Base-by-base conservation (phyloP, 2,329 filamentous ascomycete species). In the Colletotrichum ledebouriae region DNA sequence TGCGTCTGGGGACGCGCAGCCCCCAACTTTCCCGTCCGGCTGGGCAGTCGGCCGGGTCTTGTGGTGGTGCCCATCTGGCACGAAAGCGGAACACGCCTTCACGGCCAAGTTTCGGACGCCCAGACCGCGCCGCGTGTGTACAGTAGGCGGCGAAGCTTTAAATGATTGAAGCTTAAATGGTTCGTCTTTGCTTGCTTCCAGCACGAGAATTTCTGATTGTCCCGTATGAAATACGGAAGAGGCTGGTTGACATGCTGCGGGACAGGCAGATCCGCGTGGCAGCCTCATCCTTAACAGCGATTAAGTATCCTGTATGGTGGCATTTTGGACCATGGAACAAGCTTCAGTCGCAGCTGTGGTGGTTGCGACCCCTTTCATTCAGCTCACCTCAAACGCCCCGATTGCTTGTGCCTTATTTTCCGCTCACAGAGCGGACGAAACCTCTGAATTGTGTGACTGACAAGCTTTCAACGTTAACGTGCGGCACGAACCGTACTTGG, bases 31-130 rank as follows among this genome's bases (percentile, higher is more conserved):
- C 20, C 15, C 13, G 20, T 17, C 6, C 58, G 58, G 58, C 13
- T 41, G 29, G 10, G 20, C 17, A 15, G 10, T 20, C 58, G 44
- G 44, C 46, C 58, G 58, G 33, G 13, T 17, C n/a, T 13, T 33
- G 44, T 13, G 13, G 13, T 17, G 46, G 22, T 42, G 59, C 25
- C 33, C 20, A 33, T 44, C 59, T 53, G 47, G 59, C 37, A 44
- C 56, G 42, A 59, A 37, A 29, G 33, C 56, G 41, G 56, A n/a
- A 46, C 13, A 39, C 12, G 46, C 15, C 10, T 42, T 33, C 34
- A 44, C 46, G 47, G 59, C 47, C 47, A 47, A 53, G 47, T 42
- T 60, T 53, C 59, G 47, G 57, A 59, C 34, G 33, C 34, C n/a
- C 29, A 39, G 17, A n/a, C 52, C 34, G 33, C n/a, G 20, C 29